These are phyloP conservation scores for barrel medic (Medicago truncatula) DNA, from an alignment of 306 rosid species.

Conservation along the genomic window DNA sequence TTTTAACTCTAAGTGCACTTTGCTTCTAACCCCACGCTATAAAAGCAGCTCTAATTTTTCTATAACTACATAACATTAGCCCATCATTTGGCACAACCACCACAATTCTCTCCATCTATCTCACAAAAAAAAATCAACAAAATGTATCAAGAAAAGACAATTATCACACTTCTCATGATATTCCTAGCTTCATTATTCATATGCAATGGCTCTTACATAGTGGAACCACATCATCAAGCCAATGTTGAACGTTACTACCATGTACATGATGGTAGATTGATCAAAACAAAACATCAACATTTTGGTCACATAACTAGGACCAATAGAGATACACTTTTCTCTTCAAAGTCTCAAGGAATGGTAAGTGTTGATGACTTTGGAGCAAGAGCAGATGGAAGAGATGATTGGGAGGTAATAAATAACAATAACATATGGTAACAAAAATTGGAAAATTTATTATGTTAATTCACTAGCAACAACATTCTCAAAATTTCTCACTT, in stretches of 20 bases:
- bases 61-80: constrained; percentile 38
- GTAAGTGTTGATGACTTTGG: constrained; percentile 75
- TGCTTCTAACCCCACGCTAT: constrained; percentile 14
- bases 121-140: constrained; percentile 14
- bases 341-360: constrained; percentile 29
- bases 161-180: constrained; percentile 32
- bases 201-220: constrained; percentile 40
- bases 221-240: constrained; percentile 32
- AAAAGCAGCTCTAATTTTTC: constrained; percentile 23
- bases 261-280: constrained; percentile 44
- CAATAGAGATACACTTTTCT: not conserved
- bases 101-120: constrained; percentile 27
- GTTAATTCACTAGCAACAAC: not conserved
- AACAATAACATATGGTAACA: too few relatives aligned
- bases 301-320: constrained; percentile 44
- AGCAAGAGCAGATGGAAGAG: constrained; percentile 67
- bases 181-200: constrained; percentile 37
- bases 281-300: constrained; percentile 46
- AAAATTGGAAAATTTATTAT: not conserved
- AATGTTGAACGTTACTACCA: constrained; percentile 21
- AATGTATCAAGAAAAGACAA: constrained; percentile 41
- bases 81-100: constrained; percentile 31
- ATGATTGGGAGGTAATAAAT: constrained; percentile 59
- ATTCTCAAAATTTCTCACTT: not conserved
- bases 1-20: constrained; percentile 4